These are phyloP conservation scores for Dioszegia crocea DNA, from an alignment of 768 basidiomycete genomes.

Conservation along the genomic window DNA sequence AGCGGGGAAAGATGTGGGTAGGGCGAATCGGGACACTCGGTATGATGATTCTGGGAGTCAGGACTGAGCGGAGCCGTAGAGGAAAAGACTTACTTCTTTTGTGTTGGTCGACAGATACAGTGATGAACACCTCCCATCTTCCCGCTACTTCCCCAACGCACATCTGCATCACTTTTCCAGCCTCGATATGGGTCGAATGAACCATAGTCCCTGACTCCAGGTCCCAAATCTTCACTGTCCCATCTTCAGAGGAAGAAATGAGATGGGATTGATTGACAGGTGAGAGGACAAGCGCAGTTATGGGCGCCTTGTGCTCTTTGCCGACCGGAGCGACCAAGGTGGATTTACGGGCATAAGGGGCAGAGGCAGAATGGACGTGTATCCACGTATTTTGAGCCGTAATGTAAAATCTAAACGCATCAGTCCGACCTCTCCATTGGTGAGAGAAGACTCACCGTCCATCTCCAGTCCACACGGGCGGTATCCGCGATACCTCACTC, in stretches of 20 bases:
- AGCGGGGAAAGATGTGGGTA: not conserved
- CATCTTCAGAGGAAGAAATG: constrained; percentile 77
- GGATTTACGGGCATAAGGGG: constrained; percentile 77
- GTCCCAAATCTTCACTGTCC: constrained; percentile 87
- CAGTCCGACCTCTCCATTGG: not conserved
- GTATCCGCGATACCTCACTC: constrained; percentile 40
- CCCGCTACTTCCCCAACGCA: constrained; percentile 34
- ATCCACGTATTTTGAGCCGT: constrained; percentile 73
- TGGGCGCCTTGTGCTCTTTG: constrained; percentile 54
- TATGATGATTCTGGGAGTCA: no score
- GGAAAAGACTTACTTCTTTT: not conserved
- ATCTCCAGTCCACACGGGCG: constrained; percentile 81
- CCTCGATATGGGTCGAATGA: constrained; percentile 66
- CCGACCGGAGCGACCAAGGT: constrained; percentile 52
- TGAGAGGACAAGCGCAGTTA: constrained; percentile 72
- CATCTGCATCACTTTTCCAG: constrained; percentile 44
- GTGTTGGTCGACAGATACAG: not conserved
- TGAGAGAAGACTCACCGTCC: constrained; percentile 60
- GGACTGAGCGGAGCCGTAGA: no score
- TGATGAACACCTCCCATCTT: constrained; percentile 33
- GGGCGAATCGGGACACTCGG: constrained; percentile 7
- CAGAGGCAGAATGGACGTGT: constrained; percentile 79
- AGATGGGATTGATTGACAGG: constrained; percentile 86
- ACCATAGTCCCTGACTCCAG: constrained; percentile 78
- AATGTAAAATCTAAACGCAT: constrained; percentile 71